Conservation (phyloP, 202 grass and related monocot species). For the Panicum virgatum region DNA sequence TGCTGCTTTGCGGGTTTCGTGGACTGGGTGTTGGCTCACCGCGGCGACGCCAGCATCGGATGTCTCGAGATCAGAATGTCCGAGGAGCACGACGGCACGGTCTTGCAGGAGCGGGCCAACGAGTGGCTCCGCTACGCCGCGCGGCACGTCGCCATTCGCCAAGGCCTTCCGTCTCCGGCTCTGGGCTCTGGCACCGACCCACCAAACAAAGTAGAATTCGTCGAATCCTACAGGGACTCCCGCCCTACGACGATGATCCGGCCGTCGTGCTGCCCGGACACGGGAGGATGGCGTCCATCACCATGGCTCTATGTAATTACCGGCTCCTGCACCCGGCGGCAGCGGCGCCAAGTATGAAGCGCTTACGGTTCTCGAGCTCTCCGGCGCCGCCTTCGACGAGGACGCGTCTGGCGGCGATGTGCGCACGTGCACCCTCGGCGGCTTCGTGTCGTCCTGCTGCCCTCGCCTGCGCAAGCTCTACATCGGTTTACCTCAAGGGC, state of each 20-base stretch:
- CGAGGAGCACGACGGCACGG: rapidly evolving
- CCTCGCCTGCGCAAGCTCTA: not conserved
- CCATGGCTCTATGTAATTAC: not conserved
- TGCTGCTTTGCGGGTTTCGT: too few species aligned
- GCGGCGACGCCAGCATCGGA: too few species aligned
- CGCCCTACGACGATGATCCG: not conserved
- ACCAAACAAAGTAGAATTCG: not conserved
- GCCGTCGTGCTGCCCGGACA: not conserved
- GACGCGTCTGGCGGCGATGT: too few species aligned
- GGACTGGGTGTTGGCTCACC: too few species aligned
- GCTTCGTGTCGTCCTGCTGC: constrained; percentile 7
- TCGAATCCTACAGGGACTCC: not conserved
- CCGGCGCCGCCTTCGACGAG: not conserved
- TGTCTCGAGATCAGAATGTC: not conserved
- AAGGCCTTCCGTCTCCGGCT: not conserved
- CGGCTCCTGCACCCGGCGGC: not conserved
- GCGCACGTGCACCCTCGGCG: not conserved
- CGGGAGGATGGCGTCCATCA: not conserved
- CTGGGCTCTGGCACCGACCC: not conserved
- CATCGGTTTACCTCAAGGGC: not conserved
- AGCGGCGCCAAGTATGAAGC: not conserved
- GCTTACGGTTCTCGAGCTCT: not conserved
- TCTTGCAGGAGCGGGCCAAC: not conserved
- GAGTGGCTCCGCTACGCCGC: not conserved
- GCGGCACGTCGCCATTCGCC: not conserved